These are phyloP conservation scores for Gnetum montanum DNA, from an alignment of 75 land plant species.

Conservation along the genomic window DNA sequence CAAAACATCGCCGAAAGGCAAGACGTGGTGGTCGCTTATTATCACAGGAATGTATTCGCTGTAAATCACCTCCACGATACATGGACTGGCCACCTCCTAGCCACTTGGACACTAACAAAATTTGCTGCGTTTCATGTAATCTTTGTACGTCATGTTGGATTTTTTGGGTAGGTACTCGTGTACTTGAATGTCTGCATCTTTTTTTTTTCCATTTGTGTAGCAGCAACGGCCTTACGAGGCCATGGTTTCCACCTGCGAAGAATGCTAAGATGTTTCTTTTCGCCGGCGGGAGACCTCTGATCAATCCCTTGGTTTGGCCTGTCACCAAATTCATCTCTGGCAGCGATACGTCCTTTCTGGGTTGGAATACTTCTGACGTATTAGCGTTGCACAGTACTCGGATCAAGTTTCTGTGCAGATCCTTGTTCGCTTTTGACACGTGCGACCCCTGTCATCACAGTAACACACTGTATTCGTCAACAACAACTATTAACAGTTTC, in stretches of 20 bases:
- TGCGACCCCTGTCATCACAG: no score
- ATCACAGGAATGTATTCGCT: slow-evolving; percentile 39
- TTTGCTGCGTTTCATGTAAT: slow-evolving; percentile 38
- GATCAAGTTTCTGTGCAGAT: slow-evolving; percentile 27
- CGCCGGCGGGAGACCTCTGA: slow-evolving; percentile 49
- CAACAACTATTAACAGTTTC: no score
- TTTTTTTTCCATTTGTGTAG: slow-evolving; percentile 32
- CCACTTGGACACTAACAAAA: slow-evolving; percentile 47
- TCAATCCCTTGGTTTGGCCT: slow-evolving; percentile 22
- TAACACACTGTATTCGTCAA: no score
- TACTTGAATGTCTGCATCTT: slow-evolving; percentile 24
- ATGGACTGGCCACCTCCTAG: slow-evolving; percentile 46
- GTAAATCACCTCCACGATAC: slow-evolving; percentile 46
- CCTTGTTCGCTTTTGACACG: no score
- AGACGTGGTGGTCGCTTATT: slow-evolving; percentile 26
- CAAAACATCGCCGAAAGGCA: slow-evolving; percentile 40
- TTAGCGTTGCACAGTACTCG: slow-evolving; percentile 61
- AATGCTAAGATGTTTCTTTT: slow-evolving; percentile 49
- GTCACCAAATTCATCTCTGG: slow-evolving; percentile 61
- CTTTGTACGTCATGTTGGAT: slow-evolving; percentile 12
- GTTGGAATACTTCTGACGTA: slow-evolving; percentile 46
- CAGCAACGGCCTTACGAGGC: slow-evolving; percentile 32
- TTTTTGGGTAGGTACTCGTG: slow-evolving; percentile 18
- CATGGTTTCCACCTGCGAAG: slow-evolving; percentile 55
- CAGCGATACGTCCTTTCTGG: slow-evolving; percentile 49